Percentiles rank a stretch among this genome's conserved stretches.
Evolutionary conservation across 2,329 filamentous ascomycete genomes (phyloP).

Genomic region (Leptographium flavum): DNA sequence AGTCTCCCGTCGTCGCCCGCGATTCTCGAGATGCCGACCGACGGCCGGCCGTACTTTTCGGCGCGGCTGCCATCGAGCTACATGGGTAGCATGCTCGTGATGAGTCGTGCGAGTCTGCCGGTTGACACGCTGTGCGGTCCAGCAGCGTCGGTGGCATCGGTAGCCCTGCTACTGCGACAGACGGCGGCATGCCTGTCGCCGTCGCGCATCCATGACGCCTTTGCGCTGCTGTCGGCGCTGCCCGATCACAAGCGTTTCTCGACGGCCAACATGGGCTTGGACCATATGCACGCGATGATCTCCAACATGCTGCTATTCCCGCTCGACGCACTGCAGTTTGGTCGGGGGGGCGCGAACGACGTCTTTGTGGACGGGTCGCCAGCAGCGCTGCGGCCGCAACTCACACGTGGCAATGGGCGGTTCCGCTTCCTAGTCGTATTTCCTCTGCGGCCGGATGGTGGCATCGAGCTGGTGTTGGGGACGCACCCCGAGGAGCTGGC

Average conservation of each 20-base stretch:
- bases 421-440: slow-evolving; percentile 3
- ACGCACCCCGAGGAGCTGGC: slow-evolving; percentile 1
- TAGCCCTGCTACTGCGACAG: background rate
- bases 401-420: background rate
- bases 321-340: background rate
- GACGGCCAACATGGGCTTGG: slow-evolving; percentile 3
- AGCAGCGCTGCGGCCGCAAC: background rate
- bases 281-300: slow-evolving; percentile 3
- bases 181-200: background rate
- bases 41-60: background rate
- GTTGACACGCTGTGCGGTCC: background rate
- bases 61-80: background rate
- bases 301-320: slow-evolving; percentile 3
- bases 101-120: background rate
- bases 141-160: background rate
- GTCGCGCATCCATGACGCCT: background rate
- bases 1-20: background rate
- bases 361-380: background rate
- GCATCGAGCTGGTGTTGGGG: background rate
- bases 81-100: slow-evolving; percentile 1
- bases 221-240: background rate
- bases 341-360: too few species aligned
- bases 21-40: slow-evolving; percentile 1
- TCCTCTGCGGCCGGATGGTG: background rate
- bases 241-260: slow-evolving; percentile 1